phyloP scores from a whole-genome alignment of 352 stramenopile species.

The Globisporangium ultimum region DNA sequence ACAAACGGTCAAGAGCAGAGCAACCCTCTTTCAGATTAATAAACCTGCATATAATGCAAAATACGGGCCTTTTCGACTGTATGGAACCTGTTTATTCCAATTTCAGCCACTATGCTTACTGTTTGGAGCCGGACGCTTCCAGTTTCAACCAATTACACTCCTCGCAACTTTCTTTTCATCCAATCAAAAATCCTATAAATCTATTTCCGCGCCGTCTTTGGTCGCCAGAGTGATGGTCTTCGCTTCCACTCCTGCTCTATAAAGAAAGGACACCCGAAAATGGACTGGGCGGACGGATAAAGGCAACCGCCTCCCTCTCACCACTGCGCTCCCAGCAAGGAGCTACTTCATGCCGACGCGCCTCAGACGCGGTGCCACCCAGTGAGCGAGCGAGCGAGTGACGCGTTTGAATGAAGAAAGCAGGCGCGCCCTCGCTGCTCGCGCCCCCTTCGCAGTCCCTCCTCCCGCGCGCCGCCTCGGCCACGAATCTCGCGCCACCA shows the following conservation, averaged over 20 bases:
- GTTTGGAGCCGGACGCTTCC: too few species aligned
- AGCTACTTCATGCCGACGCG: too few species aligned
- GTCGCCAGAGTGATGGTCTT: background rate
- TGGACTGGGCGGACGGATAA: background rate
- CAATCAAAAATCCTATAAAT: background rate
- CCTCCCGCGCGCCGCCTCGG: background rate
- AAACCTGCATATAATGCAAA: too few species aligned
- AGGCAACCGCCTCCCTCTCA: background rate
- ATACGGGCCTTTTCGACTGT: too few species aligned
- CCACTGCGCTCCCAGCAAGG: background rate
- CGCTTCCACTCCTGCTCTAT: background rate
- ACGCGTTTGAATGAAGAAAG: conserved; percentile 13
- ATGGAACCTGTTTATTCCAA: too few species aligned
- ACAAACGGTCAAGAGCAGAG: too few species aligned
- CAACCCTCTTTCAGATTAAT: too few species aligned
- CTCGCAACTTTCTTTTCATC: background rate
- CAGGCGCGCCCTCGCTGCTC: conserved; percentile 8
- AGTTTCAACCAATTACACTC: too few species aligned
- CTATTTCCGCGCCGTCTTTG: background rate
- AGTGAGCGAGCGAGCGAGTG: background rate
- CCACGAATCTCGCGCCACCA: background rate
- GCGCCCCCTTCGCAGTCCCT: conserved; percentile 5
- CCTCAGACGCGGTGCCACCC: too few species aligned
- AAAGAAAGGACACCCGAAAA: background rate
- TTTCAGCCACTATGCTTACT: too few species aligned